Evolutionary conservation across 441 rosid genomes (phyloP), one percentile per base, ranked within the genome.

Genomic region (Pelargonium citronellum): DNA sequence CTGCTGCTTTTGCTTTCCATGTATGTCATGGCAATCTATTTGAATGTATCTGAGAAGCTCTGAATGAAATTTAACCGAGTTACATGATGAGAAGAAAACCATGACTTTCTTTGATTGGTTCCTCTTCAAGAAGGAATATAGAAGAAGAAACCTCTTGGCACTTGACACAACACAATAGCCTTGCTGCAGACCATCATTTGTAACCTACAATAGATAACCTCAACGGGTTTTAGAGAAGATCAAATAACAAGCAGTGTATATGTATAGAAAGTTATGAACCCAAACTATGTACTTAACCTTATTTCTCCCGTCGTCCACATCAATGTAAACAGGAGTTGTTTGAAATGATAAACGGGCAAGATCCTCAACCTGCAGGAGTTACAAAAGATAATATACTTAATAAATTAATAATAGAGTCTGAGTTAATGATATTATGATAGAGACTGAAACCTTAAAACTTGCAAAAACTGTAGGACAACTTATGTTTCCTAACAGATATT

Each of bases 71-170:
- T 89, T 89, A 72, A 92, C 97, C 0, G 99, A 95, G 77, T 91
- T 88, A 78, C 99, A 92, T 15, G 99, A 92, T 1, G 99, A 95
- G 83, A 95, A 92, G 81, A 92, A 95, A 69, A 95, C 98, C 98
- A 95, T 91, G 74, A 92, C 90, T 80, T 95, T 95, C 85, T 95
- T 95, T 10, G 87, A 89, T 60, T 78, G 80, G 71, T 91, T 90
- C 81, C 96, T 88, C 84, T 88, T 95, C 86, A 95, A 67, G 79
- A 95, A 92, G 10, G 98, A 88, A 77, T 90, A 89, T 8, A 95
- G 80, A 80, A 95, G 95, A 58, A 91, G 11, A 76, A 95, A 89
- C 86, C 98, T 87, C 79, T 89, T 87, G 20, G 91, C 85, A 79
- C 91, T 86, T 4, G 92, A 93, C 71, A 87, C 85, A 60, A 95